Evolutionary conservation across 2,329 filamentous ascomycete species (phyloP).

Genomic region (Lomentospora prolificans): DNA sequence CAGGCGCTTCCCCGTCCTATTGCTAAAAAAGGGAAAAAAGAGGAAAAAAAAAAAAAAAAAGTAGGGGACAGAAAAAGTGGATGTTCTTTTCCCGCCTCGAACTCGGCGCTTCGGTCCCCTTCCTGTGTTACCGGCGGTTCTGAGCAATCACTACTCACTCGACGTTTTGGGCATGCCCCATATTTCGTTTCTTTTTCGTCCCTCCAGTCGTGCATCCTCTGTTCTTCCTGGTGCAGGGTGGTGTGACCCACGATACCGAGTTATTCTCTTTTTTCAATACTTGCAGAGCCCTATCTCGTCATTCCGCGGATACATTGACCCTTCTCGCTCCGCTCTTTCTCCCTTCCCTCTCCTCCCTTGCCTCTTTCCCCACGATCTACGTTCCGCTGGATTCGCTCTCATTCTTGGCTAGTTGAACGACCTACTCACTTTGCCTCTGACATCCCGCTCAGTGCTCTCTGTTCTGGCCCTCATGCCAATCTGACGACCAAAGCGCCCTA

Average conservation of each 20-base stretch:
- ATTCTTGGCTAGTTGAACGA: background rate
- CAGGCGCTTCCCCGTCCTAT: too few relatives aligned
- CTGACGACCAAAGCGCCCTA: too few relatives aligned
- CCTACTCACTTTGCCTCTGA: background rate
- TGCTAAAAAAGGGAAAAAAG: background rate
- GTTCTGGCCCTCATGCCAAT: too few relatives aligned
- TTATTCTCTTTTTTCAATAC: background rate
- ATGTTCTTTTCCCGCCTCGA: constrained; percentile 6
- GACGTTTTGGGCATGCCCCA: background rate
- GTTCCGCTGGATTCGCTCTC: background rate
- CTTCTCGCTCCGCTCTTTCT: background rate
- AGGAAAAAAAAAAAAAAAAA: background rate
- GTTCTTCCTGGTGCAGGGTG: background rate
- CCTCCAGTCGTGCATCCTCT: too few relatives aligned
- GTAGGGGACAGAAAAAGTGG: background rate
- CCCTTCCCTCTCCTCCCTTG: background rate
- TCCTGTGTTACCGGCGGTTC: background rate
- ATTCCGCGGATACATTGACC: background rate
- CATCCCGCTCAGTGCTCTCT: too few relatives aligned
- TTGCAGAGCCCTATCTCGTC: background rate
- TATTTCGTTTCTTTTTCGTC: too few relatives aligned
- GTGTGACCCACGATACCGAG: background rate
- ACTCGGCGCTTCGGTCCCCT: background rate
- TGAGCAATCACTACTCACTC: background rate
- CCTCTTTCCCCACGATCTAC: background rate